A percentile compares a stretch with the other conserved stretches of the same genome.
Evolutionary conservation across 352 stramenopile species (phyloP).

Genomic region (Globisporangium spiculum): DNA sequence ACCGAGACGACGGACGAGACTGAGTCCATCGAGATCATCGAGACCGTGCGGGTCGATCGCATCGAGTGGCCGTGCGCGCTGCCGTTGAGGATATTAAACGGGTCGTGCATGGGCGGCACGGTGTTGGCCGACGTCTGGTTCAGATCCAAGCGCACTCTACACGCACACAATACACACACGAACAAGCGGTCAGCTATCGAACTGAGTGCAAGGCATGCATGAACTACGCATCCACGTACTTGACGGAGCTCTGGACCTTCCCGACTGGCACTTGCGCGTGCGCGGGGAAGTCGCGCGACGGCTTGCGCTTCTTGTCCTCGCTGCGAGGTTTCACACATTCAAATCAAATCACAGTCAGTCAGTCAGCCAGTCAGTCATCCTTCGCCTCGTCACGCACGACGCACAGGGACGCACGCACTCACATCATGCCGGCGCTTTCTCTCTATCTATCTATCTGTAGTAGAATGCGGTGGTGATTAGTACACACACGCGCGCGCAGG

Average conservation of each 20-base stretch:
- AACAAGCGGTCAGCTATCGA: background rate
- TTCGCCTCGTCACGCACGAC: background rate
- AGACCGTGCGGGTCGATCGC: constrained; percentile 35
- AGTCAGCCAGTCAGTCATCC: background rate
- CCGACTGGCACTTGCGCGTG: constrained; percentile 63
- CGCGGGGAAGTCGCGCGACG: constrained; percentile 71
- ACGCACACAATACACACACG: background rate
- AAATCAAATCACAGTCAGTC: background rate
- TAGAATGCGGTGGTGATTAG: background rate
- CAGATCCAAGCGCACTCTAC: constrained; percentile 51
- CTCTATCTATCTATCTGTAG: background rate
- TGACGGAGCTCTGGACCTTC: constrained; percentile 49
- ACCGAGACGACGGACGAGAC: constrained; percentile 53
- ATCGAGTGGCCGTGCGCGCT: constrained; percentile 29
- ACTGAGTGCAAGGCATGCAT: constrained; percentile 14
- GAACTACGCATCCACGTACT: constrained; percentile 16
- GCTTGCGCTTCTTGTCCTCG: constrained; percentile 85
- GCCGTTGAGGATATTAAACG: constrained; percentile 72
- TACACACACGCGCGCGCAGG: background rate
- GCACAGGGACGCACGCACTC: background rate
- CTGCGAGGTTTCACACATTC: constrained; percentile 17
- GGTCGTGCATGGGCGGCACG: constrained; percentile 74
- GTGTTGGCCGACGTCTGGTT: constrained; percentile 33
- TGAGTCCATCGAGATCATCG: constrained; percentile 65
- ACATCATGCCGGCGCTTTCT: constrained; percentile 6